Percentiles rank a stretch among this genome's conserved stretches.
Conservation (phyloP, 2,329 filamentous ascomycete species). For the Hypoxylon sp. region DNA sequence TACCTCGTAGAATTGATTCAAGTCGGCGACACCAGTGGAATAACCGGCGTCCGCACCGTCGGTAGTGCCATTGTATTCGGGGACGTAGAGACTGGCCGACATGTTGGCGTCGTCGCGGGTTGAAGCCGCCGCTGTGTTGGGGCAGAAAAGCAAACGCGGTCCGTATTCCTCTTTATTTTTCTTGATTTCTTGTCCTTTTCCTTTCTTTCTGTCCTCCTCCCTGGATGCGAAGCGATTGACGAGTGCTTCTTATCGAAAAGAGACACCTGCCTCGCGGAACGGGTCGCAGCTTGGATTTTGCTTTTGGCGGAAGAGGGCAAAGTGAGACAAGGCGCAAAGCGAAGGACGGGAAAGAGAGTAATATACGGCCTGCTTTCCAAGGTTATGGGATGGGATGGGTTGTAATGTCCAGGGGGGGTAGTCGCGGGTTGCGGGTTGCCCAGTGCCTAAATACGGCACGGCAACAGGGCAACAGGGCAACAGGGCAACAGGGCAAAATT, state of each 20-base stretch:
- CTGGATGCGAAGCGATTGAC: slow-evolving; percentile 2
- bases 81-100: slow-evolving; percentile 42
- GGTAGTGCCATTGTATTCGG: slow-evolving; percentile 59
- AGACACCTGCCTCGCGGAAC: slow-evolving; percentile 25
- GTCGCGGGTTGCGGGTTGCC: slow-evolving; percentile 22
- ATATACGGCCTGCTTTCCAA: slow-evolving; percentile 8
- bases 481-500: not conserved
- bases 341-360: slow-evolving; percentile 11
- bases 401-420: not conserved
- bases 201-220: not conserved
- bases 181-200: too few relatives aligned
- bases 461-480: not conserved
- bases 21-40: slow-evolving; percentile 65
- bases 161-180: slow-evolving; percentile 11
- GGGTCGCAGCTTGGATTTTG: slow-evolving; percentile 13
- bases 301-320: slow-evolving; percentile 12
- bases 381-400: slow-evolving; percentile 24
- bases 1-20: slow-evolving; percentile 88
- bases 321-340: slow-evolving; percentile 3
- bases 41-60: slow-evolving; percentile 60
- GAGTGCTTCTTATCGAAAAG: slow-evolving; percentile 10
- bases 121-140: slow-evolving; percentile 3
- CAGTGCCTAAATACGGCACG: slow-evolving; percentile 31
- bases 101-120: slow-evolving; percentile 33
- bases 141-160: slow-evolving; percentile 1